Conservation (phyloP, 306 rosid genomes). For the Ammopiptanthus mongolicus region DNA sequence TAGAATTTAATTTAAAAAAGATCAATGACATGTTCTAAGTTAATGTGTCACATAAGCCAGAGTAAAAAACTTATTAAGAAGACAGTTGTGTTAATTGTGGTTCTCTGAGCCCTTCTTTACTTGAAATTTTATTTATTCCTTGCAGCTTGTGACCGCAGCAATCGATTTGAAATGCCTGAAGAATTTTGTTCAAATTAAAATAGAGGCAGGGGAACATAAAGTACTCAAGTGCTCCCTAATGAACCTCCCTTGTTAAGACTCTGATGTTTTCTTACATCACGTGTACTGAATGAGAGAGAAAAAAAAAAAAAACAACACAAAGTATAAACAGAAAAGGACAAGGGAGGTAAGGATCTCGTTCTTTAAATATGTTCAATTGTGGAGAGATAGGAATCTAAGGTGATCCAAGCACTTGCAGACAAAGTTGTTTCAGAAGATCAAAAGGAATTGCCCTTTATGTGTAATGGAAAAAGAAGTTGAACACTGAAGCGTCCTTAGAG, state of each 20-base stretch:
- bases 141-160: background rate
- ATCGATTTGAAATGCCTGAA: conserved; percentile 23
- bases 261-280: conserved; percentile 16
- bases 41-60: conserved; percentile 6
- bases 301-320: conserved; percentile 15
- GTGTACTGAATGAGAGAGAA: background rate
- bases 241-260: conserved; percentile 11
- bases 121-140: background rate
- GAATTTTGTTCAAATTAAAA: background rate
- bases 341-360: conserved; percentile 34
- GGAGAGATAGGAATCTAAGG: conserved; percentile 44
- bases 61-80: background rate
- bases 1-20: background rate
- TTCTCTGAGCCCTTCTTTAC: background rate
- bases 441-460: conserved; percentile 39
- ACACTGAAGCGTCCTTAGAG: conserved; percentile 28
- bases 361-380: conserved; percentile 33
- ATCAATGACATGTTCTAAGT: background rate
- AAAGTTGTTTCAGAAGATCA: conserved; percentile 37
- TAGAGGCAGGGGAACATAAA: conserved; percentile 26
- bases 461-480: conserved; percentile 27
- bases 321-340: conserved; percentile 43
- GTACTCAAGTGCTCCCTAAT: conserved; percentile 12
- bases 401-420: conserved; percentile 53
- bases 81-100: background rate